Base-by-base conservation (phyloP, 2,329 filamentous ascomycete genomes). In the Magnaporthiopsis rhizophila region DNA sequence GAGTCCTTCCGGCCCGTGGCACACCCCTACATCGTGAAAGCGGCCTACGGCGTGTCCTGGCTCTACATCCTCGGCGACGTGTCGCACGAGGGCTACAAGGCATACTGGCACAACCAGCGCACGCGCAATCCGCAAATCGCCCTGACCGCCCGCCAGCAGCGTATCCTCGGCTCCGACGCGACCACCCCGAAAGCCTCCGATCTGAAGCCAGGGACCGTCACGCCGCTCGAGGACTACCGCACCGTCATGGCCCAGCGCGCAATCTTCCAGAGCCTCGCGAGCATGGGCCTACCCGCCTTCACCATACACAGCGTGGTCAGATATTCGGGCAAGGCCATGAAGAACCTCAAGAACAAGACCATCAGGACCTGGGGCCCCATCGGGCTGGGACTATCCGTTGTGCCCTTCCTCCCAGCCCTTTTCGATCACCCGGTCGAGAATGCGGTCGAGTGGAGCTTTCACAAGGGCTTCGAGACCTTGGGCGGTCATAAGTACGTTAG, bases 1-100 rank as follows among this genome's bases (percentile, higher is more conserved):
- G 95, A 99, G 77, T 96, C 91, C 0, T 99, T 99, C 78, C 87
- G 95, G 2, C 95, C 95, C 0, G 84, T 99, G 56, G 93, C 94
- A 4, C 93, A 97, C 73, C 94, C 92, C 0, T 87, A 83, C 71
- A 78, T 96, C 3, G 89, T 99, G 13, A 86, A 89, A 65, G 81
- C 86, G 61, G 95, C 95, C 7, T 99, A 99, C 73, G 94, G 86
- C 61, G 81, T 99, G 58, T 96, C 91, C 2, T 98, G 95, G 95
- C 81, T 90, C 13, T 99, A 99, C 72, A 85, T 99, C 28, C 77
- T 92, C 18, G 94, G 95, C 61, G 95, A 99, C 72, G 94, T 98
- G 61, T 83, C 85, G 45, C 89, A 97, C 73, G 95, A 99, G 76
- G 94, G 95, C 7, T 98, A 97, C 81, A 97, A 97, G 74, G 89